Conservation (phyloP, 106 monocot genomes). For the Dendrobium catenatum region DNA sequence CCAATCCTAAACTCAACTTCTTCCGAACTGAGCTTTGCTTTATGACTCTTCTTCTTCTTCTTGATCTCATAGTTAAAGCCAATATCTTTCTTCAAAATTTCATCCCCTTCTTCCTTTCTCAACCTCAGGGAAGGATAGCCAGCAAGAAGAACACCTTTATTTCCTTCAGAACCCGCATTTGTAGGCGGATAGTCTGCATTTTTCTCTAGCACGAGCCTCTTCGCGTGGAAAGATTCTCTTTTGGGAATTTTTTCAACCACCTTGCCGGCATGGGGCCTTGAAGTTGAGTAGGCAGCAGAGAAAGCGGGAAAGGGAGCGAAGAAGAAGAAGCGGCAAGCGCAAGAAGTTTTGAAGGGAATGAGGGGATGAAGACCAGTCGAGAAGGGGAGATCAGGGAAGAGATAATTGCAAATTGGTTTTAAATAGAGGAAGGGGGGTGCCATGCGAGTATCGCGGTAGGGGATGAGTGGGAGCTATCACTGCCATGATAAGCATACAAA, state of each 20-base stretch:
- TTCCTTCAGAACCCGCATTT: no score
- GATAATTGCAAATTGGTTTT: background rate
- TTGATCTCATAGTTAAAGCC: background rate
- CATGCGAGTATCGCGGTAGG: slow-evolving; percentile 3
- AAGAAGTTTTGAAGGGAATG: background rate
- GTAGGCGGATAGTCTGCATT: no score
- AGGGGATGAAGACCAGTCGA: background rate
- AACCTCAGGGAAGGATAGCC: background rate
- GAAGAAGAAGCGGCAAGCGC: background rate
- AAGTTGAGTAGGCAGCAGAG: background rate
- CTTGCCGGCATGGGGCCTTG: slow-evolving; percentile 7
- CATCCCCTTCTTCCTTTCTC: background rate
- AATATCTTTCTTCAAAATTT: background rate
- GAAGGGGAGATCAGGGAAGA: background rate
- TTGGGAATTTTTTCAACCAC: slow-evolving; percentile 20
- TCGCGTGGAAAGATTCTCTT: slow-evolving; percentile 9
- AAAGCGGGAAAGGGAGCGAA: background rate
- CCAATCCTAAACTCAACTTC: slow-evolving; percentile 26
- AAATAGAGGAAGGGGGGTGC: slow-evolving; percentile 1
- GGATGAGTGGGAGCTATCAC: background rate
- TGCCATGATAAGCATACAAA: background rate
- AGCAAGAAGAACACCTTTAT: background rate
- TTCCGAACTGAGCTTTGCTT: slow-evolving; percentile 12
- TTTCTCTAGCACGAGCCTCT: background rate
- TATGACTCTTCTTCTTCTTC: slow-evolving; percentile 21